These are phyloP conservation scores for Penicillium samsonianum DNA, from an alignment of 495 filamentous ascomycete genomes.

Conservation along the genomic window DNA sequence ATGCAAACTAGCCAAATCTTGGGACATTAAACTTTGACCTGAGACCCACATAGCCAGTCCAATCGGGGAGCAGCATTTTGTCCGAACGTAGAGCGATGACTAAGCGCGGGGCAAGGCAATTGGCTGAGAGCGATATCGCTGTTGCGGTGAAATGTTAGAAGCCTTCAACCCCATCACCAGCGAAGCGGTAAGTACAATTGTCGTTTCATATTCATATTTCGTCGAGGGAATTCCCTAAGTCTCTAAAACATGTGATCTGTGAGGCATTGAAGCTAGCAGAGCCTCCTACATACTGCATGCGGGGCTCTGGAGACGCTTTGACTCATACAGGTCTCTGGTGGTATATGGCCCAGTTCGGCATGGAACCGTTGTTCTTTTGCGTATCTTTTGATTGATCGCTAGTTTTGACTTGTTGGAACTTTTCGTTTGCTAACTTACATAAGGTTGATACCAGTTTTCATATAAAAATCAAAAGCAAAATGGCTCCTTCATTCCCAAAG, in stretches of 20 bases:
- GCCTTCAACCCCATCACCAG: conserved; percentile 26
- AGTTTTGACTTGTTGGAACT: background rate
- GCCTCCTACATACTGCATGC: conserved; percentile 7
- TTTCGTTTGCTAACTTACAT: conserved; percentile 12
- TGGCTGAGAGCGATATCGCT: conserved; percentile 43
- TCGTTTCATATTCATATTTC: background rate
- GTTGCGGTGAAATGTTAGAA: conserved; percentile 27
- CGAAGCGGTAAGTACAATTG: conserved; percentile 32
- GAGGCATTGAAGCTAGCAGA: conserved; percentile 9
- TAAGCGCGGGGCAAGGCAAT: conserved; percentile 38
- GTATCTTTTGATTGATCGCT: background rate
- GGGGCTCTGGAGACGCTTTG: conserved; percentile 15
- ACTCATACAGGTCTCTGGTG: conserved; percentile 11
- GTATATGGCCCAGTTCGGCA: background rate
- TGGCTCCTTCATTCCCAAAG: conserved; percentile 40
- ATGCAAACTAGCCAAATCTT: conserved; percentile 11
- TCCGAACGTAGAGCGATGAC: conserved; percentile 28
- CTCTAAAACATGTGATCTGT: conserved; percentile 1
- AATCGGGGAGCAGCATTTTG: conserved; percentile 19
- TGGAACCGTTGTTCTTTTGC: background rate
- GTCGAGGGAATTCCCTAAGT: background rate
- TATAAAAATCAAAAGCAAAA: conserved; percentile 24
- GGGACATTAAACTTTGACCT: background rate
- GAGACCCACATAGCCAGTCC: background rate
- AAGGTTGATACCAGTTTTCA: conserved; percentile 14